phyloP scores from a whole-genome alignment of 495 filamentous ascomycete genomes.

The Rostrohypoxylon terebratum region DNA sequence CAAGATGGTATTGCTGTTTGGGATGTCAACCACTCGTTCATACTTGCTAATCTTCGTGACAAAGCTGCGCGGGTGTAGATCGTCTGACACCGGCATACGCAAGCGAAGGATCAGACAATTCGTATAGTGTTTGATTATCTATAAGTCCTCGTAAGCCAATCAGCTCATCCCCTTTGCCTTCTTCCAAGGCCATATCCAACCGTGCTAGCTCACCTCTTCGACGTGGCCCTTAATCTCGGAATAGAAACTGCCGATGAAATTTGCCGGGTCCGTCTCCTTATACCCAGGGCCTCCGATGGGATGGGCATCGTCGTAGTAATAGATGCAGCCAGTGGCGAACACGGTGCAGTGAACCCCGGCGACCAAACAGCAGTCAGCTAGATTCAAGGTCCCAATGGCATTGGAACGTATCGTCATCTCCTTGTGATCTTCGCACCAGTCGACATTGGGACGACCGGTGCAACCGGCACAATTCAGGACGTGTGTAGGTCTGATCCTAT shows the following conservation, averaged over 20 bases:
- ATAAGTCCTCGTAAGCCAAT: slow-evolving; percentile 26
- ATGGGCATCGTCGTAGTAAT: slow-evolving; percentile 69
- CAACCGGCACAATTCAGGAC: slow-evolving; percentile 73
- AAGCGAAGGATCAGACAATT: slow-evolving; percentile 71
- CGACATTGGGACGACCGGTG: slow-evolving; percentile 76
- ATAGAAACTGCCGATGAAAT: slow-evolving; percentile 75
- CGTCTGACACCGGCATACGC: slow-evolving; percentile 76
- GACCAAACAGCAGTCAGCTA: slow-evolving; percentile 69
- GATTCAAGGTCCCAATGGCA: slow-evolving; percentile 71
- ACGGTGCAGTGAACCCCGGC: slow-evolving; percentile 70
- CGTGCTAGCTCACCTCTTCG: slow-evolving; percentile 64
- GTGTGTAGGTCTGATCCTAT: slow-evolving; percentile 69
- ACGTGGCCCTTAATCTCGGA: slow-evolving; percentile 73
- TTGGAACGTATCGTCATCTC: slow-evolving; percentile 73
- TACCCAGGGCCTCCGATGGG: slow-evolving; percentile 69
- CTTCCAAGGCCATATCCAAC: not conserved
- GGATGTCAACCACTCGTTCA: slow-evolving; percentile 71
- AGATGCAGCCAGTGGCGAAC: slow-evolving; percentile 74
- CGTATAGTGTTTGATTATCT: slow-evolving; percentile 70
- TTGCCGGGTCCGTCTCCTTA: slow-evolving; percentile 70
- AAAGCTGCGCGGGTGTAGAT: slow-evolving; percentile 73
- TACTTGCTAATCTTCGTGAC: slow-evolving; percentile 76
- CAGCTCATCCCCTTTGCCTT: not conserved
- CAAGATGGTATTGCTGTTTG: slow-evolving; percentile 75
- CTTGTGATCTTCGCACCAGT: slow-evolving; percentile 77